Conservation (phyloP, 306 rosid genomes). For the Malus domestica region ASM211411v1 NC_041791.1:31193501-31194000, state of each 20-base stretch:
- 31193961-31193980: background rate
- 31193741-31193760: background rate
- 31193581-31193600: conserved; percentile 80
- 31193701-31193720: background rate
- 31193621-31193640: conserved; percentile 64
- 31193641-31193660: conserved; percentile 16
- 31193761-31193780: background rate
- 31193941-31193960: background rate
- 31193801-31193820: background rate
- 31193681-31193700: background rate
- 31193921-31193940: conserved; percentile 98
- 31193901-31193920: conserved; percentile 90
- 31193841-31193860: background rate
- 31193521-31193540: conserved; percentile 50
- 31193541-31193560: conserved; percentile 96
- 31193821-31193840: no score
- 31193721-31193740: background rate
- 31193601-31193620: conserved; percentile 88
- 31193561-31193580: conserved; percentile 98
- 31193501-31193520: conserved; percentile 47
- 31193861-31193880: conserved; percentile 54
- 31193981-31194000: background rate
- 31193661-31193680: background rate
- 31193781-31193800: background rate
- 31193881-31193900: conserved; percentile 76